Base-by-base conservation (phyloP, 2,329 filamentous ascomycete genomes). In the Ambrosiella xylebori region DNA sequence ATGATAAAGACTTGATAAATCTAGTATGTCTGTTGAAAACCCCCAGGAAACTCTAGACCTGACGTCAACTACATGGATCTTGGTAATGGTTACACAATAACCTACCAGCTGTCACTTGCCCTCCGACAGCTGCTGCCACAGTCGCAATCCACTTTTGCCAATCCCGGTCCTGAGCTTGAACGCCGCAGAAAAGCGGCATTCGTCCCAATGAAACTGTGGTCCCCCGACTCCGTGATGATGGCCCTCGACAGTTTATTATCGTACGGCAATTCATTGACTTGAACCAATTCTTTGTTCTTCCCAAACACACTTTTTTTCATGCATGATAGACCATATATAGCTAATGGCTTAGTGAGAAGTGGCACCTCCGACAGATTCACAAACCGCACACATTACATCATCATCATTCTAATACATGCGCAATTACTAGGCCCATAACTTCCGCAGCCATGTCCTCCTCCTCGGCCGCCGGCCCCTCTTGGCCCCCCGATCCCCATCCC, bases 171-270 rank as follows among this genome's bases (percentile, higher is more conserved):
- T 47, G 19, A n/a, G 44, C 44, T 47, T 54, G 52, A 51, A 51
- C 8, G 17, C 17, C 17, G 19, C 47, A 51, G 5, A 27, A 27
- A 27, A 19, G 13, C 47, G 47, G 8, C 47, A 35, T 35, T 51
- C 17, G 17, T 13, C 44, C 2, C n/a, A 13, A 47, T 15, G 13
- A 13, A 51, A 17, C 8, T 19, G 17, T 9, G 27, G 47, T 51
- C 47, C 47, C 35, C 19, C 17, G 19, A 51, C 12, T 49, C 17
- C 45, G 45, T 38, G 50, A 50, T 71, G 13, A 69, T 65, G 54
- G 64, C 62, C 44, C 62, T 61, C 37, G 62, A 51, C 54, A 62
- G 65, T 13, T 68, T 66, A 49, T 66, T 67, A 54, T 47, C n/a
- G n/a, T 15, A 15, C n/a, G 40, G 40, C 11, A 41, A 41, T 41